phyloP scores from a whole-genome alignment of 352 stramenopile genomes.

The Phytophthora vignae region DNA sequence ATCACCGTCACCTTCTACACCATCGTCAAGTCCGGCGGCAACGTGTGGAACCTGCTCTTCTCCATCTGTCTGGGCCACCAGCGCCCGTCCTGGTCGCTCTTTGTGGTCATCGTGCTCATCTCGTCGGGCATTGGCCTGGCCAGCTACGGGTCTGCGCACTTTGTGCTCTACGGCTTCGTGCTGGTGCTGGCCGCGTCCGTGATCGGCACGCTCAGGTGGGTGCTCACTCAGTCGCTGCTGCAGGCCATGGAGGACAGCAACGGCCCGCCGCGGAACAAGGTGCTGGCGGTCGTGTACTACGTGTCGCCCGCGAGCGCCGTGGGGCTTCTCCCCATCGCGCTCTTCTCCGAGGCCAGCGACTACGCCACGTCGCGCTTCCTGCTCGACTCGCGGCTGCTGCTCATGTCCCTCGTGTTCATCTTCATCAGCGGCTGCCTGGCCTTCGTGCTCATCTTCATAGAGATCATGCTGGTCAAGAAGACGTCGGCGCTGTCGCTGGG shows the following conservation, averaged over 20 bases:
- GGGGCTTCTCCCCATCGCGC: conserved; percentile 71
- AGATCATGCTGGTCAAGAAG: conserved; percentile 84
- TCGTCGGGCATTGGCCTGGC: conserved; percentile 75
- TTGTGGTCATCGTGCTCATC: conserved; percentile 72
- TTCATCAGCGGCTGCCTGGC: conserved; percentile 73
- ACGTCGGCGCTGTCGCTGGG: conserved; percentile 83
- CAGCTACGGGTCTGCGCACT: conserved; percentile 80
- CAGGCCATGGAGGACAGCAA: conserved; percentile 63
- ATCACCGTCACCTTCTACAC: conserved; percentile 91
- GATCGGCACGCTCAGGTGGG: conserved; percentile 80
- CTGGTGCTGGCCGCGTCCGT: conserved; percentile 77
- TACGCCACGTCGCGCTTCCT: conserved; percentile 71
- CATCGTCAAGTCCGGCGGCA: conserved; percentile 79
- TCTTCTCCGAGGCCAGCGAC: conserved; percentile 57
- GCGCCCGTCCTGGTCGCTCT: conserved; percentile 57
- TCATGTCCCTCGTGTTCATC: conserved; percentile 68
- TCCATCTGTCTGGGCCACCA: conserved; percentile 83
- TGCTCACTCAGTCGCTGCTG: conserved; percentile 86
- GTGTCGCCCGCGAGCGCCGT: conserved; percentile 80
- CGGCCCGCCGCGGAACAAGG: conserved; percentile 50
- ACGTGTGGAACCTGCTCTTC: conserved; percentile 89
- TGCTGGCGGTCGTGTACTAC: conserved; percentile 86
- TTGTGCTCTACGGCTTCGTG: conserved; percentile 73
- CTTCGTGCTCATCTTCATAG: conserved; percentile 84
- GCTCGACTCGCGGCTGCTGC: conserved; percentile 51